Percentiles rank a stretch among this genome's conserved stretches.
Evolutionary conservation across 257 asterid genomes (phyloP).

Genomic region (Knoxia roxburghii): DNA sequence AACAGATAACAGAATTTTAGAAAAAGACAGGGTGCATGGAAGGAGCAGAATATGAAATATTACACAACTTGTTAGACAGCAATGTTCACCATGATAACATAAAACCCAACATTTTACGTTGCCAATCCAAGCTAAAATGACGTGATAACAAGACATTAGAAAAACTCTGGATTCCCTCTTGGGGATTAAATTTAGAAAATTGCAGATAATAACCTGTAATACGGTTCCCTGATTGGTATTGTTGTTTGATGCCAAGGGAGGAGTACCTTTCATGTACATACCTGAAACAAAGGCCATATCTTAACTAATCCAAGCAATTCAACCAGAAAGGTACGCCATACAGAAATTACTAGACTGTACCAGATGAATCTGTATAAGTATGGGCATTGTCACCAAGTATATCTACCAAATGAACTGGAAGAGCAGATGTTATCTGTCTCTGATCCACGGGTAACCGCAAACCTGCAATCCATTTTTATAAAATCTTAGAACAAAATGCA

Average conservation of each 20-base stretch:
- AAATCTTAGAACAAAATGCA: not conserved
- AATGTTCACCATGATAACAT: too few relatives aligned
- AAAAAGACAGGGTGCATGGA: too few relatives aligned
- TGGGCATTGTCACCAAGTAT: slow-evolving; percentile 50
- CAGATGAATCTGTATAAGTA: slow-evolving; percentile 67
- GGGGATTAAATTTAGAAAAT: slow-evolving; percentile 5
- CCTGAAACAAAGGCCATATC: slow-evolving; percentile 40
- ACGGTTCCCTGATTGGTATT: slow-evolving; percentile 56
- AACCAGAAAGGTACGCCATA: not conserved
- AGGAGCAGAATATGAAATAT: too few relatives aligned
- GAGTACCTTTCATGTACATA: slow-evolving; percentile 76
- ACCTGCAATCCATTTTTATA: slow-evolving; percentile 36
- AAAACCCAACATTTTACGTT: not conserved
- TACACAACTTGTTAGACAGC: too few relatives aligned
- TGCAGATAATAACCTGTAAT: slow-evolving; percentile 54
- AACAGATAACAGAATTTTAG: not conserved
- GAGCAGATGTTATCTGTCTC: slow-evolving; percentile 71
- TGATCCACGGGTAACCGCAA: slow-evolving; percentile 79
- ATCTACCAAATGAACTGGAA: slow-evolving; percentile 84
- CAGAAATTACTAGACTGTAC: slow-evolving; percentile 26
- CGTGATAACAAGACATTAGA: too few relatives aligned
- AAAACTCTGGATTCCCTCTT: not conserved
- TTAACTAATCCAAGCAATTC: slow-evolving; percentile 1
- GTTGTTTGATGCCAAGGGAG: slow-evolving; percentile 62
- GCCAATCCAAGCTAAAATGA: not conserved